Evolutionary conservation across 495 filamentous ascomycete species (phyloP), one percentile per base, ranked within the genome.

Genomic region (Chaetomium cochliodes): DNA sequence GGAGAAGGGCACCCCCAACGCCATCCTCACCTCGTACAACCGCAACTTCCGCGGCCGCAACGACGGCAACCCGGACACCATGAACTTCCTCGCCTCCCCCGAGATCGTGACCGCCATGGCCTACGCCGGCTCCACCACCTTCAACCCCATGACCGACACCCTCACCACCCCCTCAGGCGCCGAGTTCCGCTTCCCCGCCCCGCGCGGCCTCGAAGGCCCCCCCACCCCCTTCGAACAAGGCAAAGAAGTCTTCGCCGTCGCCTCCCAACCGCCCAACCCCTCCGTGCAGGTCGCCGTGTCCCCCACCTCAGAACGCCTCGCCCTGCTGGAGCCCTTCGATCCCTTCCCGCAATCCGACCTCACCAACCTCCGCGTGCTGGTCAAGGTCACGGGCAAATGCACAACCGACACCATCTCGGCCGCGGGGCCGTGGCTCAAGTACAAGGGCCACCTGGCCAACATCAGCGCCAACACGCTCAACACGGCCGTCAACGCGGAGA

Each of bases 381-480:
- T 94, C 82, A 97, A 97, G 79, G 89, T 98, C 55, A 89, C 91
- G 63, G 94, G 94, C 62, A 96, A 98, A 77, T 98, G 94, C 85
- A 97, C 94, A 42, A 98, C 94, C 41, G 94, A 98, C 78, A 97
- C 94, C 65, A 98, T 98, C 75, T 97, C 93, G 23, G 94, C 93
- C 7, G 94, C 94, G 3, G 94, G 94, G 7, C 93, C 93, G 4
- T 98, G 94, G 94, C 83, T 98, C 42, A 98, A 97, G 78, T 98
- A 97, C 86, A 98, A 98, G 83, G 94, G 94, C 66, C 94, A 98
- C 76, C 85, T 98, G 39, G 92, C 93, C 74, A 98, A 98, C 80
- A 98, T 98, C 80, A 89, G 86, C 65, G 91, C 87, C 67, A 98
- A 98, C 84, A 98, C 94, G 0, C 86, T 98, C 51, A 97, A 97